A percentile compares a stretch with the other conserved stretches of the same genome.
Conservation (phyloP, 164 flowering plant species). For the Stephania yunnanensis region DNA sequence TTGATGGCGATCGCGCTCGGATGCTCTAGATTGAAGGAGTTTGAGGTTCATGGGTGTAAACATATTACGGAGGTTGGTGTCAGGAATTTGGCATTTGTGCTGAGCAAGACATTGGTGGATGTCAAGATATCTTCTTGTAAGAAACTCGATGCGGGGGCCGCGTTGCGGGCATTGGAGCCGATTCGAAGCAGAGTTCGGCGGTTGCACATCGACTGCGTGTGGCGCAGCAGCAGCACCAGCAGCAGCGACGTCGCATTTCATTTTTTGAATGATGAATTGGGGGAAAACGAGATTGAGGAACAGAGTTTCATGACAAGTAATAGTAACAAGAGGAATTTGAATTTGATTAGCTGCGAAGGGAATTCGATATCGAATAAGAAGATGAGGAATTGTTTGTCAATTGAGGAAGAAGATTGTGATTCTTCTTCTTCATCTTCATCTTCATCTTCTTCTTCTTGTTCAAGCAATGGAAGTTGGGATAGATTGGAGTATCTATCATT, state of each 20-base stretch:
- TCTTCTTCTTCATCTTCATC: too few relatives aligned
- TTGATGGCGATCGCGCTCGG: conserved; percentile 69
- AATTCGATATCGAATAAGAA: conserved; percentile 32
- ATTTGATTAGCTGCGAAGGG: neutral
- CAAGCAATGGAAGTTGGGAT: conserved; percentile 49
- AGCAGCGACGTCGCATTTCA: too few relatives aligned
- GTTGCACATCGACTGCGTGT: conserved; percentile 78
- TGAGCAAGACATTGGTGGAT: conserved; percentile 47
- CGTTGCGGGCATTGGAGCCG: conserved; percentile 64
- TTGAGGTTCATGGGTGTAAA: conserved; percentile 71
- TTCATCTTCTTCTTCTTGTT: neutral
- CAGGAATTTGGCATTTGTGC: conserved; percentile 50
- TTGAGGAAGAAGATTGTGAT: neutral
- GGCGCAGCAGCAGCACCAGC: conserved; percentile 27
- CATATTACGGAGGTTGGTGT: conserved; percentile 58
- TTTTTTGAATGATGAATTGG: neutral
- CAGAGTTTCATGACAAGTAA: neutral
- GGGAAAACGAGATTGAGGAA: conserved; percentile 5
- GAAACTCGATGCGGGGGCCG: conserved; percentile 46
- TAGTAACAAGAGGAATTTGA: neutral
- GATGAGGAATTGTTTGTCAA: conserved; percentile 19
- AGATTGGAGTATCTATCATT: conserved; percentile 52
- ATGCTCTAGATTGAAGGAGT: conserved; percentile 51
- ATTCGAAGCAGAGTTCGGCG: conserved; percentile 45
- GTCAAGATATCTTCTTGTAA: conserved; percentile 67